Evolutionary conservation across 495 filamentous ascomycete species (phyloP).

Genomic region (Aspergillus diversus): DNA sequence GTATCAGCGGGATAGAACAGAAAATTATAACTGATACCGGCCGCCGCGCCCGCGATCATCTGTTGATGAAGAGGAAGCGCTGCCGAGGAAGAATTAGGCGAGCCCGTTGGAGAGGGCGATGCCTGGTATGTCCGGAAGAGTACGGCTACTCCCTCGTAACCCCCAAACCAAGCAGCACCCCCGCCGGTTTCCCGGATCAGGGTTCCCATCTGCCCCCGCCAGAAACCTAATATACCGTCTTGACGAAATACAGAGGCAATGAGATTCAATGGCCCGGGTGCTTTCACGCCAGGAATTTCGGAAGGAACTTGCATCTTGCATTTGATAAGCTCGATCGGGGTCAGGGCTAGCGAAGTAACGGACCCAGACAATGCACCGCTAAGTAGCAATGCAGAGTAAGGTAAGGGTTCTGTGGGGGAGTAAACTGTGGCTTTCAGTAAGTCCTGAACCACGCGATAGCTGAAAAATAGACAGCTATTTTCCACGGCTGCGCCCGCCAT

Average conservation of each 20-base stretch:
- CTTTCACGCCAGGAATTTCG: conserved; percentile 39
- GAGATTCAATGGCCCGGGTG: conserved; percentile 58
- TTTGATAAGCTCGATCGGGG: conserved; percentile 96
- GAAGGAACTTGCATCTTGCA: conserved; percentile 92
- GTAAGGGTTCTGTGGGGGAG: conserved; percentile 57
- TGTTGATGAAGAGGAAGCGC: conserved; percentile 68
- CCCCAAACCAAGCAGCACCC: conserved; percentile 92
- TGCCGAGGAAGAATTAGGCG: conserved; percentile 16
- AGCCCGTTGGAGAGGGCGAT: conserved; percentile 14
- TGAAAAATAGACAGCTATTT: conserved; percentile 93
- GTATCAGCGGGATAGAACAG: conserved; percentile 96
- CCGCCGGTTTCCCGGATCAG: conserved; percentile 93
- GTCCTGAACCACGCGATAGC: conserved; percentile 72
- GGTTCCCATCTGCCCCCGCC: conserved; percentile 92
- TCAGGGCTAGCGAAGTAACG: conserved; percentile 86
- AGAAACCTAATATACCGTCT: conserved; percentile 84
- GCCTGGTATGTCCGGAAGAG: conserved; percentile 58
- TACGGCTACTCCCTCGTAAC: conserved; percentile 78
- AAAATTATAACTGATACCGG: conserved; percentile 94
- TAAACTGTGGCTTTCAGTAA: conserved; percentile 62
- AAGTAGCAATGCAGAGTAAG: conserved; percentile 70
- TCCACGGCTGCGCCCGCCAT: conserved; percentile 90
- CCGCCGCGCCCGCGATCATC: conserved; percentile 83
- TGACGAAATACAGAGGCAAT: conserved; percentile 78
- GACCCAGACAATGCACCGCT: conserved; percentile 87